Evolutionary conservation across 1,284 basidiomycete genomes (phyloP).

Genomic region (Cutaneotrichosporon sp.): DNA sequence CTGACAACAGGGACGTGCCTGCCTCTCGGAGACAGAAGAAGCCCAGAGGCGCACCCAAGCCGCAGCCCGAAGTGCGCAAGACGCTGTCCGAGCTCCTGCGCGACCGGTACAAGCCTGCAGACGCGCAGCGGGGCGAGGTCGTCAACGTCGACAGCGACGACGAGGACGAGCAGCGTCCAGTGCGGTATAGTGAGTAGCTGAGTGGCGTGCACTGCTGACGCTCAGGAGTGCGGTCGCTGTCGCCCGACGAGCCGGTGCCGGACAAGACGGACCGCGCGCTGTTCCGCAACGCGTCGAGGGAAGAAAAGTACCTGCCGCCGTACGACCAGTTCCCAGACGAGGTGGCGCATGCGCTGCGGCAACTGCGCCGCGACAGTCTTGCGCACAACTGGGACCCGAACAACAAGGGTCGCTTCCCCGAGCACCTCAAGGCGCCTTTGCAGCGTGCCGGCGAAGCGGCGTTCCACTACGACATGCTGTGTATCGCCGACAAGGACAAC

Average conservation of each 20-base stretch:
- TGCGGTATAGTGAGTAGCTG: not conserved
- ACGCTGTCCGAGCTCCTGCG: conserved; percentile 13
- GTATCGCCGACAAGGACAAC: conserved; percentile 22
- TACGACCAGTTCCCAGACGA: conserved; percentile 29
- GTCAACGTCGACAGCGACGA: conserved; percentile 20
- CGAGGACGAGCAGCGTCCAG: conserved; percentile 1
- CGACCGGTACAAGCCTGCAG: not conserved
- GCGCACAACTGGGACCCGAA: conserved; percentile 28
- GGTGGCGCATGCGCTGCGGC: conserved; percentile 20
- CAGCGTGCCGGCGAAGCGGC: conserved; percentile 69
- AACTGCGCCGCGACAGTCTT: conserved; percentile 21
- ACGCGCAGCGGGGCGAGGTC: conserved; percentile 5
- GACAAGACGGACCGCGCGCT: conserved; percentile 22
- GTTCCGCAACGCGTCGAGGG: conserved; percentile 28
- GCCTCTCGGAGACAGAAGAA: not conserved
- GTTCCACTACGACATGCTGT: conserved; percentile 57
- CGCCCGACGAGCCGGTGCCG: conserved; percentile 1
- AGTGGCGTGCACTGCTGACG: not conserved
- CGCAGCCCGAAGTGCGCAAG: conserved; percentile 6
- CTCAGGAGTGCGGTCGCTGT: conserved; percentile 11
- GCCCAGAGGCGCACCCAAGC: conserved; percentile 12
- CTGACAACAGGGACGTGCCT: not conserved
- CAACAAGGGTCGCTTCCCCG: conserved; percentile 84
- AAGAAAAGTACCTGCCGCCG: conserved; percentile 31
- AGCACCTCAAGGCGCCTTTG: conserved; percentile 67